Evolutionary conservation across 2,329 filamentous ascomycete species (phyloP), one percentile per base, ranked within the genome.

Genomic region (Stenocarpella maydis): DNA sequence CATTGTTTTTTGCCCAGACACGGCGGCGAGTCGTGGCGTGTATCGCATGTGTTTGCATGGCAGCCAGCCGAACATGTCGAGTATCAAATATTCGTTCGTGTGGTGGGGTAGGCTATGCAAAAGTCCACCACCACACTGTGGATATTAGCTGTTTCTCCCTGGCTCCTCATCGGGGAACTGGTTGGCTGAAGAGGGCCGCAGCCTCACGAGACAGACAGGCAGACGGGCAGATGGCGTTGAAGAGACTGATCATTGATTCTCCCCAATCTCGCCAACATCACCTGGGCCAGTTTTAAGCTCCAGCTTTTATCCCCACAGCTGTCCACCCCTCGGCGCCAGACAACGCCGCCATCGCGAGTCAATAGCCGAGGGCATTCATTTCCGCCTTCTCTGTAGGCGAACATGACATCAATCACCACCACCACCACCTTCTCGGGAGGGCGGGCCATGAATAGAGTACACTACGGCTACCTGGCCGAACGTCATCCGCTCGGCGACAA

Each of bases 111-210:
- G 7, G 10, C 45, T n/a, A n/a, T n/a, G 24, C 12, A 24, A 10
- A 17, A 14, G 24, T 34, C 9, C 31, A 34, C 31, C n/a, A 55
- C 8, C 2, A 15, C 37, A 41, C 3, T 17, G 15, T 55, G 53
- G 19, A 34, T 17, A 15, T 24, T 31, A 34, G 17, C n/a, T 47
- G 26, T 61, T n/a, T 45, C 39, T 60, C 58, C n/a, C 17, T 45
- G n/a, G 14, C n/a, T 34, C 58, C 24, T 19, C 8, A 19, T 14
- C 28, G 50, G 28, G 19, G 15, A 8, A 17, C 17, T 24, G 58
- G 28, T 34, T 61, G n/a, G 58, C 43, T 61, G n/a, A 63, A 63
- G 28, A 28, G 21, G n/a, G n/a, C n/a, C n/a, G n/a, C n/a, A n/a
- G n/a, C 9, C 31, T 9, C 31, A 34, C 31, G 31, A 34, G 31